These are phyloP conservation scores for Bacidia gigantensis DNA, from an alignment of 495 filamentous ascomycete genomes.

Conservation along the genomic window DNA sequence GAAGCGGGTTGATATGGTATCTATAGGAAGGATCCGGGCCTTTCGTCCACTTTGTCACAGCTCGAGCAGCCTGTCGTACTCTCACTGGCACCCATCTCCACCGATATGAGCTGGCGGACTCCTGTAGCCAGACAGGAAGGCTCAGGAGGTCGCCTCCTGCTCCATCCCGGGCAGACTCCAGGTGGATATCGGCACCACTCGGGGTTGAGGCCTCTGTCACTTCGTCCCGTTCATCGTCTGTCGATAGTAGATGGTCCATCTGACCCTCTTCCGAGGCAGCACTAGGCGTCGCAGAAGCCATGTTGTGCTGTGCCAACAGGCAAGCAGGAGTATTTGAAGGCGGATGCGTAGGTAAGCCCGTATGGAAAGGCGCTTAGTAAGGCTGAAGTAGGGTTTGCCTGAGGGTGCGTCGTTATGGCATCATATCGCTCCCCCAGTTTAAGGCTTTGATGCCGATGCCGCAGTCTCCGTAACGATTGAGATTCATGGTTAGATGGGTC, in stretches of 20 bases:
- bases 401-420: no score
- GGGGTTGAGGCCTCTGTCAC: conserved; percentile 28
- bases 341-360: no score
- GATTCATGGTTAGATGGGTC: no score
- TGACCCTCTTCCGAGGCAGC: conserved; percentile 10
- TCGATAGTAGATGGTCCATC: conserved; percentile 4
- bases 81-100: conserved; percentile 41
- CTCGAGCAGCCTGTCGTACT: conserved; percentile 32
- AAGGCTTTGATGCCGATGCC: no score
- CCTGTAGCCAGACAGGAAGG: conserved; percentile 38
- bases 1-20: conserved; percentile 53
- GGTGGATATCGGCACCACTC: conserved; percentile 20
- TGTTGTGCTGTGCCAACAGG: conserved; percentile 1
- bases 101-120: conserved; percentile 39
- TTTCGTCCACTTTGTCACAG: conserved; percentile 48
- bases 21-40: conserved; percentile 53
- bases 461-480: no score
- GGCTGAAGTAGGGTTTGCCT: no score
- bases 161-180: conserved; percentile 8
- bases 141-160: conserved; percentile 7
- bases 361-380: no score
- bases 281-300: conserved; percentile 10
- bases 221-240: conserved; percentile 14
- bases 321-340: no score
- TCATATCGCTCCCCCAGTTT: no score